These are phyloP conservation scores for Basipetospora chlamydospora DNA, from an alignment of 2,329 filamentous ascomycete species.

Conservation along the genomic window DNA sequence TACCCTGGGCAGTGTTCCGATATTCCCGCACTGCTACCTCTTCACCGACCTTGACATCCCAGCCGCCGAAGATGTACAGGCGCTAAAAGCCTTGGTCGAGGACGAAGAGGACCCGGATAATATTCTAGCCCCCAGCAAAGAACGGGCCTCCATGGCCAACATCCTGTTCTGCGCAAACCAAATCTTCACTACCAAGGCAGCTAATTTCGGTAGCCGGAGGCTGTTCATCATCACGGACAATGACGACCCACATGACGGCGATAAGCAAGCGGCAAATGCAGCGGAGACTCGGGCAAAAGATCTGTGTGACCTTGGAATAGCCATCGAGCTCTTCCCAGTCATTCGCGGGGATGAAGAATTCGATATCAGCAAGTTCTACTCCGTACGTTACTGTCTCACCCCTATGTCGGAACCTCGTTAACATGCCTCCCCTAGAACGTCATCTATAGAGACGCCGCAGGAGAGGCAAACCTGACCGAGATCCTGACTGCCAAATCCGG, in stretches of 20 bases:
- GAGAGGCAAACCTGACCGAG: constrained; percentile 43
- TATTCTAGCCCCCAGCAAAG: constrained; percentile 51
- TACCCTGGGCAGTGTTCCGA: constrained; percentile 39
- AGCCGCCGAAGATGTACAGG: constrained; percentile 73
- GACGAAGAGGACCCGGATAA: constrained; percentile 58
- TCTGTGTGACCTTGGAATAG: constrained; percentile 81
- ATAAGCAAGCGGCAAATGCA: constrained; percentile 58
- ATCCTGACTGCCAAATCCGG: constrained; percentile 52
- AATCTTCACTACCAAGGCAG: constrained; percentile 85
- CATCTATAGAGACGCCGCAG: constrained; percentile 63
- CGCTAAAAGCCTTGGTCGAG: constrained; percentile 60
- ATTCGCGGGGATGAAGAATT: constrained; percentile 57
- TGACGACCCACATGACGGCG: constrained; percentile 64
- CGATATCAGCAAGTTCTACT: constrained; percentile 76
- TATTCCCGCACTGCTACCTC: constrained; percentile 85
- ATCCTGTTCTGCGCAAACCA: constrained; percentile 92
- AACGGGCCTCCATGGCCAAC: constrained; percentile 68
- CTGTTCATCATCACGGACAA: constrained; percentile 96
- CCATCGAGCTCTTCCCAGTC: constrained; percentile 87
- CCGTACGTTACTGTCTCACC: constrained; percentile 38
- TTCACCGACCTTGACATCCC: constrained; percentile 80
- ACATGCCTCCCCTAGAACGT: constrained; percentile 49
- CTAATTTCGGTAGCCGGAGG: constrained; percentile 83
- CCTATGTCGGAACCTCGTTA: neutral
- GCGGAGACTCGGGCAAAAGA: constrained; percentile 85